Evolutionary conservation across 768 basidiomycete genomes (phyloP), one percentile per base, ranked within the genome.

Genomic region (Pleurotus cornucopiae): DNA sequence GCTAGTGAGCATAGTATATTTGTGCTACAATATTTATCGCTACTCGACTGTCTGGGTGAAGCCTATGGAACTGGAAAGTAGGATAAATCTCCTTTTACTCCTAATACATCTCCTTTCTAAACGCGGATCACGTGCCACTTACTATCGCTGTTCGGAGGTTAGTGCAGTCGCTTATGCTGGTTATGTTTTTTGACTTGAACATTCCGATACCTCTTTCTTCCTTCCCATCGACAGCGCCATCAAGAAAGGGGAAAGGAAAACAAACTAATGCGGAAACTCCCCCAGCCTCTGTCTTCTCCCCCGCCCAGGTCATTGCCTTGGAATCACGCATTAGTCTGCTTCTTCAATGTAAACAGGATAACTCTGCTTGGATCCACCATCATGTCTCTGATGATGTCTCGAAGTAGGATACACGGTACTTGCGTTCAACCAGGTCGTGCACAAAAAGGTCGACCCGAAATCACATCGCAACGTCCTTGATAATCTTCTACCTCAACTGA

Each of bases 341-440:
- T 40, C 73, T 86, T 37, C 88, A 89, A 68, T 82, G 90, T 91
- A 60, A 64, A 87, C 79, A 21, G 57, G 45, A 30, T 43, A 46
- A 46, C 20, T 34, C 49, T 5, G 23, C 23, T 30, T 51, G 14
- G 40, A 58, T 47, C 44, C 41, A 40, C 52, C 58, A 60, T 61
- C 57, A 58, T 11, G 7, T 34, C 54, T 16, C 20, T 46, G 26
- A 57, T 6, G 54, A 39, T 14, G 26, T 38, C 46, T 16, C 39
- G 20, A 55, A 95, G 92, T 95, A 76, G 93, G 93, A 77, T 95
- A 94, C 71, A 82, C 86, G 25, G 84, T 91, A 37, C 65, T 95
- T 46, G 88, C 86, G 1, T 77, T 95, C 60, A 88, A 83, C 62
- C 89, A 94, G 63, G 83, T 80, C 1, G 77, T 89, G 13, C 74